These are phyloP conservation scores for Fusarium transvaalense DNA, from an alignment of 2,329 filamentous ascomycete species.

Conservation along the genomic window DNA sequence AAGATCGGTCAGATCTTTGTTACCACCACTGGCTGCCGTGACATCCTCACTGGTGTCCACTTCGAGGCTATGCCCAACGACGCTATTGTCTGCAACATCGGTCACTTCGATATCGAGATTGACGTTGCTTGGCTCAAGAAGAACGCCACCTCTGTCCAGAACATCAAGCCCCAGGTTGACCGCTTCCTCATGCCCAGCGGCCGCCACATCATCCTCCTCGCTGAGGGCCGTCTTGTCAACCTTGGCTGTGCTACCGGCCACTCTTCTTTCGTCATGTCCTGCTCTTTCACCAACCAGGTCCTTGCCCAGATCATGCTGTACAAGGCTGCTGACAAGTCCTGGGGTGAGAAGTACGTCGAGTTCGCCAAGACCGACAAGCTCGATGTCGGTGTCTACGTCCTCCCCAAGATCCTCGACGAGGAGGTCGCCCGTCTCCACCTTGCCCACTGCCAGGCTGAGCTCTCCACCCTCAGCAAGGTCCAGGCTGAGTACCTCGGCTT, in stretches of 20 bases:
- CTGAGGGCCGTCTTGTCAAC: constrained; percentile 99
- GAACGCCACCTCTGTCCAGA: constrained; percentile 92
- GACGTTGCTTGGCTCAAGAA: constrained; percentile 99
- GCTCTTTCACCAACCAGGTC: constrained; percentile 99
- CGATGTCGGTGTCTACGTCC: constrained; percentile 91
- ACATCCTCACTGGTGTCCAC: constrained; percentile 92
- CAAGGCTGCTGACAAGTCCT: constrained; percentile 90
- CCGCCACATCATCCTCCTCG: constrained; percentile 97
- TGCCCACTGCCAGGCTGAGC: constrained; percentile 92
- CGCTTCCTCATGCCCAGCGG: constrained; percentile 94
- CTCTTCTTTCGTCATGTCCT: constrained; percentile 99
- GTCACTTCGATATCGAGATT: constrained; percentile 99
- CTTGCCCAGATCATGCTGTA: constrained; percentile 98
- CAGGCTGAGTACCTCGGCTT: constrained; percentile 97
- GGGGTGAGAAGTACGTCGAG: constrained; percentile 94
- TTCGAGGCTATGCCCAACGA: constrained; percentile 98
- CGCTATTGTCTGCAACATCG: constrained; percentile 99
- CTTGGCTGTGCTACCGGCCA: constrained; percentile 98
- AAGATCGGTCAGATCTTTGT: constrained; percentile 95
- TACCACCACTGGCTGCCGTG: constrained; percentile 98
- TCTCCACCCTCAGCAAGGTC: constrained; percentile 84
- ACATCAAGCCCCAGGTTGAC: constrained; percentile 99
- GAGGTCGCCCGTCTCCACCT: constrained; percentile 96
- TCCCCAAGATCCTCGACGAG: constrained; percentile 98
- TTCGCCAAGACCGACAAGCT: constrained; percentile 95